Conservation (phyloP, 192 early-diverging fungal genomes). For the Coemansia sp. region DNA sequence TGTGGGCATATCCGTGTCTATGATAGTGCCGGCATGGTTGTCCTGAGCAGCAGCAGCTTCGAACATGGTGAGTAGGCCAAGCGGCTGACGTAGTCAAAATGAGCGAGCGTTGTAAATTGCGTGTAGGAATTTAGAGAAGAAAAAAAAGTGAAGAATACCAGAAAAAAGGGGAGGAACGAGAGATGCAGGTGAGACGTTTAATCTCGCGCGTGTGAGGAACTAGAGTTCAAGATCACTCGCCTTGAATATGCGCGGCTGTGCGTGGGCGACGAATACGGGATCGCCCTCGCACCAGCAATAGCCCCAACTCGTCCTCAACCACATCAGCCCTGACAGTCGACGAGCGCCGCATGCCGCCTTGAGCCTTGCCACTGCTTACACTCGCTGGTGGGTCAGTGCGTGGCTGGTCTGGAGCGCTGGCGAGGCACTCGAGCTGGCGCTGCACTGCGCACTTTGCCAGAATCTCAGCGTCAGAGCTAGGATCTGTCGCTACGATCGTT, state of each 20-base stretch:
- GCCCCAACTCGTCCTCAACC: constrained; percentile 32
- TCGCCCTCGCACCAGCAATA: constrained; percentile 30
- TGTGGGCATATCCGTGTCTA: not conserved
- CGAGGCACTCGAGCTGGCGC: constrained; percentile 11
- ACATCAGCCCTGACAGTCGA: not conserved
- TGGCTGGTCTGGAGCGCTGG: constrained; percentile 7
- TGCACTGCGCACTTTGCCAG: not conserved
- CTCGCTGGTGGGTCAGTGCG: not conserved
- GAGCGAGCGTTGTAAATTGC: not conserved
- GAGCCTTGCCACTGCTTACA: not conserved
- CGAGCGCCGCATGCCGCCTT: not conserved
- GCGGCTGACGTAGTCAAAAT: not conserved
- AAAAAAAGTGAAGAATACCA: not conserved
- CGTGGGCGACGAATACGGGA: not conserved
- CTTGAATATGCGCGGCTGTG: not conserved
- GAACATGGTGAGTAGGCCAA: not conserved
- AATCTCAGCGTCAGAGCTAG: not conserved
- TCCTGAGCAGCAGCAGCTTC: not conserved
- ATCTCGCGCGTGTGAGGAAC: not conserved
- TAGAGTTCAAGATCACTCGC: not conserved
- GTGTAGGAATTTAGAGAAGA: not conserved
- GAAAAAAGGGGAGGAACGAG: not conserved
- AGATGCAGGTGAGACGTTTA: not conserved
- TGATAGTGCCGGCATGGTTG: not conserved
- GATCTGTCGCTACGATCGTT: too few species aligned